Evolutionary conservation across 345 rosid genomes (phyloP).

Genomic region (Eucalyptus marginata): DNA sequence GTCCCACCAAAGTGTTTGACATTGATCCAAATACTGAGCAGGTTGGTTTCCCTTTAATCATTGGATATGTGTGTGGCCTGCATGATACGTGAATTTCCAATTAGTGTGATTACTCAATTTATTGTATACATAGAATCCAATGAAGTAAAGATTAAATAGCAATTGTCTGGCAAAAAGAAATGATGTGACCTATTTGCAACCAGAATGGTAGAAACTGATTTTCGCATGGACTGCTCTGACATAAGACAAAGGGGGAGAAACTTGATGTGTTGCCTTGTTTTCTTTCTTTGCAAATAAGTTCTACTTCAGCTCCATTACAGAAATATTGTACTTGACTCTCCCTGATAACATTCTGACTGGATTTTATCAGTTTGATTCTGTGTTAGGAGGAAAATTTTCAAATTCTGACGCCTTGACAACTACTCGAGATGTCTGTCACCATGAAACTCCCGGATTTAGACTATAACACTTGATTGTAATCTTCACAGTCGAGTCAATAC

Average conservation of each 20-base stretch:
- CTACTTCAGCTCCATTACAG: not conserved
- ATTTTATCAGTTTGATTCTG: not conserved
- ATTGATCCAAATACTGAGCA: constrained; percentile 53
- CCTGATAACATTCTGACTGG: not conserved
- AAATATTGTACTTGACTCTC: not conserved
- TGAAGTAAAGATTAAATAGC: not conserved
- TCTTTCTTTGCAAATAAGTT: not conserved
- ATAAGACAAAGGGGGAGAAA: not conserved
- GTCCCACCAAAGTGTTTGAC: constrained; percentile 85
- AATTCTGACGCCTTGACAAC: not conserved
- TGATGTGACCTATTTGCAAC: not conserved
- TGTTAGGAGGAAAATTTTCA: not conserved
- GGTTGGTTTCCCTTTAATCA: constrained; percentile 16
- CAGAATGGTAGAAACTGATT: not conserved
- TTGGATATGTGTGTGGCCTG: not conserved
- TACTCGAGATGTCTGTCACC: not conserved
- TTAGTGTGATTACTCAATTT: not conserved
- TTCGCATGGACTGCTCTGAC: not conserved
- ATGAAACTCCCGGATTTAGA: not conserved
- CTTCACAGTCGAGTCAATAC: not conserved
- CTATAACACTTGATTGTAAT: not conserved
- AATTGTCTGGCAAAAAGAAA: not conserved
- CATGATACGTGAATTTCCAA: not conserved
- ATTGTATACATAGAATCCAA: not conserved
- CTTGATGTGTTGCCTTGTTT: not conserved